Base-by-base conservation (phyloP, 352 stramenopile genomes). In the Thraustochytrium striatum region DNA sequence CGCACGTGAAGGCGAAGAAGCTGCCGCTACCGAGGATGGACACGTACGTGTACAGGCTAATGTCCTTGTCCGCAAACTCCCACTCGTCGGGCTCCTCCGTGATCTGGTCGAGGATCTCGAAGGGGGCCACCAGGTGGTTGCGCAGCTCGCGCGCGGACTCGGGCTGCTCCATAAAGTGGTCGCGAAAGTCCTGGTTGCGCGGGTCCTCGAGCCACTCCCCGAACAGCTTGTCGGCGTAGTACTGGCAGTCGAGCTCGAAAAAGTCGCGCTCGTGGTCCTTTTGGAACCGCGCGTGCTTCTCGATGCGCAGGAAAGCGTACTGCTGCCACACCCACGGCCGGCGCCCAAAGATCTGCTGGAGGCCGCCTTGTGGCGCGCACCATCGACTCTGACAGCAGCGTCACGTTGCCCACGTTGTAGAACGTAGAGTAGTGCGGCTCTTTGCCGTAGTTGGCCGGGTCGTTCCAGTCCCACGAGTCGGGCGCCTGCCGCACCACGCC, bases 381-480 rank as follows among this genome's bases (percentile, higher is more conserved):
- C 36, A 79, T 50, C 39, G 59, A 25, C 62, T 82, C 80, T 21
- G 43, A 52, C 21, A 86, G 47, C 52, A 86, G 79, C 33, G 73
- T 72, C 43, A 72, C 79, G 3, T 81, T 57, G n/a, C 61, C 79
- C 0, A 82, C 81, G 78, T 86, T 83, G 70, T 86, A 86, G 43
- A 82, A 80, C 62, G 72, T 73, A 32, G 38, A 52, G 33, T 33
- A 84, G 30, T 85, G 57, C 21, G 79, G 79, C 55, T 84, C 81
- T n/a, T 61, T 21, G 30, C 57, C 36, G 36, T n/a, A 57, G 36
- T 84, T 85, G n/a, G 52, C 57, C 41, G 69, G 81, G 35, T 85
- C 81, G 8, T 83, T 84, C 79, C 79, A 86, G 43, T 84, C 59
- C 16, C 82, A 85, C 44, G 83, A 83, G 41, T 82, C 79, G 33